Conservation (phyloP, 352 stramenopile species). For the Globisporangium nagaii region DNA sequence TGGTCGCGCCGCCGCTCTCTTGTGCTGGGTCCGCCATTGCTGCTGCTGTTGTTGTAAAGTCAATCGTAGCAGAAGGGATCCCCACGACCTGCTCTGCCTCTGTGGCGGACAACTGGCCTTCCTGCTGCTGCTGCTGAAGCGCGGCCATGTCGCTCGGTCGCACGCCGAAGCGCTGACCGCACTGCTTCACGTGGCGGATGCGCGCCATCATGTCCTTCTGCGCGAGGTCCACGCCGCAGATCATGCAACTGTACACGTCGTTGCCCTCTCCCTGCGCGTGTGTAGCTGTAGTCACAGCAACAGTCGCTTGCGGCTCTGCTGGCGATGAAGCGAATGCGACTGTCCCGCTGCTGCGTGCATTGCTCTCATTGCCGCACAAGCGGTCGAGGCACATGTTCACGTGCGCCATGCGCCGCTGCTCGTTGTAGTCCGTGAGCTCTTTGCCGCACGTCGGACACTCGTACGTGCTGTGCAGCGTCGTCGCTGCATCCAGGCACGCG, state of each 20-base stretch:
- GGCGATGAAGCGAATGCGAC: not conserved
- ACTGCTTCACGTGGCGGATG: constrained; percentile 82
- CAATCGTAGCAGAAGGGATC: not conserved
- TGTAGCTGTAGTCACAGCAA: not conserved
- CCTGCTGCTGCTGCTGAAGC: constrained; percentile 6
- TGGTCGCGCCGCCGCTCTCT: constrained; percentile 3
- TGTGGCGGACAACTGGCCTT: not conserved
- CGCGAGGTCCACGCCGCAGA: constrained; percentile 53
- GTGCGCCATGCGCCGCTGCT: constrained; percentile 59
- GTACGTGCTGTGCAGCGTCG: constrained; percentile 20
- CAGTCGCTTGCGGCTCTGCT: not conserved
- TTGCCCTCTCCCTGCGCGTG: not conserved
- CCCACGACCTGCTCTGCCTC: not conserved
- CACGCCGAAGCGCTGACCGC: constrained; percentile 63
- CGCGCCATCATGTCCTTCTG: constrained; percentile 28
- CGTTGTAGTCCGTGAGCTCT: constrained; percentile 57
- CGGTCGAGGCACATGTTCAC: constrained; percentile 65
- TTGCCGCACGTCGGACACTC: constrained; percentile 53
- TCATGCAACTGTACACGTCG: constrained; percentile 47
- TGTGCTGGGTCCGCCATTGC: not conserved
- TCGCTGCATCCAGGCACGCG: constrained; percentile 50
- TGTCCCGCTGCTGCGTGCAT: not conserved
- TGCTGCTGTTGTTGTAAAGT: not conserved
- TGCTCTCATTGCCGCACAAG: constrained; percentile 6
- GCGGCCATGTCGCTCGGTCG: constrained; percentile 37